Percentiles rank a stretch among this genome's conserved stretches.
These are phyloP conservation scores for Gaultheria prostrata DNA, from an alignment of 148 eudicot species.

Conservation along the genomic window DNA sequence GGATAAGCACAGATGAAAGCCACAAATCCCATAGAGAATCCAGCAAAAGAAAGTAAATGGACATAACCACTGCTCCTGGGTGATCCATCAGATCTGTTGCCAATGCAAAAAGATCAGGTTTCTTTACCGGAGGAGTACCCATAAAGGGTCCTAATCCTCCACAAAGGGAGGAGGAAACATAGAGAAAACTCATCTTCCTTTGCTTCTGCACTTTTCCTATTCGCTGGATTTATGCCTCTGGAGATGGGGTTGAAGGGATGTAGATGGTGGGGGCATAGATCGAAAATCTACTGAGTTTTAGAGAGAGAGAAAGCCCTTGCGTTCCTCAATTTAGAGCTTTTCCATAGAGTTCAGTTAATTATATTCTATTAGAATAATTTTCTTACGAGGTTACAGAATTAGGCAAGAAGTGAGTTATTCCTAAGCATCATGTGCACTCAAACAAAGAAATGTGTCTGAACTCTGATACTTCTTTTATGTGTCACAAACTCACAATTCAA, in stretches of 20 bases:
- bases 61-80: neutral
- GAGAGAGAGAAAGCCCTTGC: neutral
- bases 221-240: too few species aligned
- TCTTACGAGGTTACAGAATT: neutral
- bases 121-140: neutral
- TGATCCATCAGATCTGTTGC: neutral
- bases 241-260: too few species aligned
- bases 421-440: neutral
- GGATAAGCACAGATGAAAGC: neutral
- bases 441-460: neutral
- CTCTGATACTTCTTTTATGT: neutral
- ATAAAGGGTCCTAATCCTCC: neutral
- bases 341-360: neutral
- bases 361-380: neutral
- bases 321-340: neutral
- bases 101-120: neutral
- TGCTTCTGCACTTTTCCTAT: too few species aligned
- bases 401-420: neutral
- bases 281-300: too few species aligned
- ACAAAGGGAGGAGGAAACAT: neutral
- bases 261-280: too few species aligned
- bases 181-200: too few species aligned
- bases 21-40: neutral
- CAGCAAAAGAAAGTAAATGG: neutral
- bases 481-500: neutral